These are phyloP conservation scores for Cyclotella atomus DNA, from an alignment of 108 stramenopile genomes.

Conservation along the genomic window DNA sequence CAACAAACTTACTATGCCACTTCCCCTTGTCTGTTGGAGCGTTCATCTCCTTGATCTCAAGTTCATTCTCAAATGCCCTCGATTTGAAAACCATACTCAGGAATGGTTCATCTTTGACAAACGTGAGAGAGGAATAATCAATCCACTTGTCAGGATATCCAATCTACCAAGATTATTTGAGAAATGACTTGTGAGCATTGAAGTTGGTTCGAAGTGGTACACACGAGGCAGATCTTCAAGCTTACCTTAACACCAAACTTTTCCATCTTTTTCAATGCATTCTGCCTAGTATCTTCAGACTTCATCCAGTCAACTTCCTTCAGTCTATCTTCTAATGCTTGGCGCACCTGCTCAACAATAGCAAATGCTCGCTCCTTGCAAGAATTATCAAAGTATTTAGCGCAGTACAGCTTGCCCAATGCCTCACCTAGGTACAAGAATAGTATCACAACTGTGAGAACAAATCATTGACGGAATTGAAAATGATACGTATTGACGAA, in stretches of 20 bases:
- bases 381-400: conserved; percentile 70
- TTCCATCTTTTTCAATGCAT: conserved; percentile 79
- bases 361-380: conserved; percentile 64
- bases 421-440: conserved; percentile 51
- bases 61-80: conserved; percentile 60
- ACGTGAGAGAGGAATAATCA: conserved; percentile 58
- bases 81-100: conserved; percentile 64
- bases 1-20: too few species aligned
- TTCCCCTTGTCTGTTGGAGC: conserved; percentile 76
- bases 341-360: conserved; percentile 80
- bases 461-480: too few species aligned
- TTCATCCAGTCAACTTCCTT: conserved; percentile 91
- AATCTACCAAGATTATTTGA: conserved; percentile 35
- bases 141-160: conserved; percentile 88
- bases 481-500: too few species aligned
- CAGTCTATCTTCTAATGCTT: conserved; percentile 76
- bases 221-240: background rate
- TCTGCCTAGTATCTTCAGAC: conserved; percentile 61
- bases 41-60: conserved; percentile 80
- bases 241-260: conserved; percentile 66
- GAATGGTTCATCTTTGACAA: conserved; percentile 55
- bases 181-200: background rate
- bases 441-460: background rate
- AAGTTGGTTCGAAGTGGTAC: background rate
- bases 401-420: conserved; percentile 79